Conservation (phyloP, 352 stramenopile species). For the Globisporangium mamillatum region DNA sequence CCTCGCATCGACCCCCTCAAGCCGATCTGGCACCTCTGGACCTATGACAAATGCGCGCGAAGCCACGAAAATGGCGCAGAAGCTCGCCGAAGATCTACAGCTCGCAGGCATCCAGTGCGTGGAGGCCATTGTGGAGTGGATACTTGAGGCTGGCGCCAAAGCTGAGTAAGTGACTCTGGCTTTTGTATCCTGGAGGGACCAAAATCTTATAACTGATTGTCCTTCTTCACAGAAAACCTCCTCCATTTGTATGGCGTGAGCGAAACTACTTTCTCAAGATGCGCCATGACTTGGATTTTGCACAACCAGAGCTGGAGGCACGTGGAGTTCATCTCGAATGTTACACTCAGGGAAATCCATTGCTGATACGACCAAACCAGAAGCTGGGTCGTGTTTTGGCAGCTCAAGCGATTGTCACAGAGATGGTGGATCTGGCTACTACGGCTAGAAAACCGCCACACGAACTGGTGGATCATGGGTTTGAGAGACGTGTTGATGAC, state of each 20-base stretch:
- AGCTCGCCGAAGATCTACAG: slow-evolving; percentile 63
- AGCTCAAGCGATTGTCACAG: slow-evolving; percentile 65
- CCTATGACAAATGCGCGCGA: slow-evolving; percentile 68
- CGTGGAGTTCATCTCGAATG: slow-evolving; percentile 58
- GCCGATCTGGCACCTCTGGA: slow-evolving; percentile 13
- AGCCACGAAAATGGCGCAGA: slow-evolving; percentile 65
- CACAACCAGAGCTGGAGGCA: slow-evolving; percentile 41
- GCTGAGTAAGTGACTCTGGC: slow-evolving; percentile 42
- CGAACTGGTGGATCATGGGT: slow-evolving; percentile 16
- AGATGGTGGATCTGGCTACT: slow-evolving; percentile 46
- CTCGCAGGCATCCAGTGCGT: slow-evolving; percentile 68
- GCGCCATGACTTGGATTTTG: slow-evolving; percentile 67
- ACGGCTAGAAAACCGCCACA: background rate
- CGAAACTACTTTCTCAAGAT: slow-evolving; percentile 81
- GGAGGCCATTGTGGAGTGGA: slow-evolving; percentile 78
- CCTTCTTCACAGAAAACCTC: slow-evolving; percentile 37
- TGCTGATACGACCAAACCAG: slow-evolving; percentile 71
- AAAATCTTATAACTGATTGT: background rate
- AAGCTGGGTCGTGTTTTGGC: slow-evolving; percentile 66
- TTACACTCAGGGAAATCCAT: slow-evolving; percentile 46
- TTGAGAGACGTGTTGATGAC: slow-evolving; percentile 7
- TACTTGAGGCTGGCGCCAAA: slow-evolving; percentile 68
- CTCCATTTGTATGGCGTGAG: slow-evolving; percentile 67
- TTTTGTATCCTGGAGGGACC: background rate
- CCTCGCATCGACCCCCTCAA: slow-evolving; percentile 28